A percentile compares a stretch with the other conserved stretches of the same genome.
Evolutionary conservation across 75 land plant species (phyloP).

Genomic region (Sequoiadendron giganteum): DNA sequence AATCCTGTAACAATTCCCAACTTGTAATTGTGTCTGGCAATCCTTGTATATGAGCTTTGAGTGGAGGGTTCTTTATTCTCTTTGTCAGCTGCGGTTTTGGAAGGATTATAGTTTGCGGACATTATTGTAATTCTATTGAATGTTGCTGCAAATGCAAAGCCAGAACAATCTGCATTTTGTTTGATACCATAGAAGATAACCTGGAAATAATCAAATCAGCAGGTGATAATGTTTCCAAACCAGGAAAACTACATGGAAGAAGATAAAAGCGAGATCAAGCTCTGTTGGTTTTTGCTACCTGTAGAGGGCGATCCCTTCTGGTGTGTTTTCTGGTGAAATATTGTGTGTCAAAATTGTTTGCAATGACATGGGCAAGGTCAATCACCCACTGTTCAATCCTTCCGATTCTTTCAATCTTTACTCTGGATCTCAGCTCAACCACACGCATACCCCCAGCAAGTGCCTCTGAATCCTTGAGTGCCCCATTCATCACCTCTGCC

Average conservation of each 20-base stretch:
- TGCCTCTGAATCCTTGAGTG: constrained; percentile 11
- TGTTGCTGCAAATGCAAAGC: constrained; percentile 23
- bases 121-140: constrained; percentile 17
- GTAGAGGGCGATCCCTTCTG: background rate
- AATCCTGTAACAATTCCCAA: constrained; percentile 15
- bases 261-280: background rate
- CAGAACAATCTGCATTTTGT: constrained; percentile 25
- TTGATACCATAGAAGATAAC: constrained; percentile 27
- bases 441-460: constrained; percentile 20
- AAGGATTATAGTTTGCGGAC: constrained; percentile 13
- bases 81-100: background rate
- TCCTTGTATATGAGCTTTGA: constrained; percentile 13
- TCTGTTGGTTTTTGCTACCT: background rate
- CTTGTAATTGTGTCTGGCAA: constrained; percentile 16
- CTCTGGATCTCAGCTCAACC: constrained; percentile 22
- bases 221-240: background rate
- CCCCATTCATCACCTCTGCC: constrained; percentile 23
- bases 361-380: constrained; percentile 10
- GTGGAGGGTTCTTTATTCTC: background rate
- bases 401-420: background rate
- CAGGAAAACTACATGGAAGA: background rate
- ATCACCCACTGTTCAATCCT: constrained; percentile 17
- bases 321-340: constrained; percentile 7
- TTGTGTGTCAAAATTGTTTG: constrained; percentile 23
- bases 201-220: constrained; percentile 6